Evolutionary conservation across 202 grass and related monocot species (phyloP), one percentile per base, ranked within the genome.

Genomic region (Hordeum pubiflorum): DNA sequence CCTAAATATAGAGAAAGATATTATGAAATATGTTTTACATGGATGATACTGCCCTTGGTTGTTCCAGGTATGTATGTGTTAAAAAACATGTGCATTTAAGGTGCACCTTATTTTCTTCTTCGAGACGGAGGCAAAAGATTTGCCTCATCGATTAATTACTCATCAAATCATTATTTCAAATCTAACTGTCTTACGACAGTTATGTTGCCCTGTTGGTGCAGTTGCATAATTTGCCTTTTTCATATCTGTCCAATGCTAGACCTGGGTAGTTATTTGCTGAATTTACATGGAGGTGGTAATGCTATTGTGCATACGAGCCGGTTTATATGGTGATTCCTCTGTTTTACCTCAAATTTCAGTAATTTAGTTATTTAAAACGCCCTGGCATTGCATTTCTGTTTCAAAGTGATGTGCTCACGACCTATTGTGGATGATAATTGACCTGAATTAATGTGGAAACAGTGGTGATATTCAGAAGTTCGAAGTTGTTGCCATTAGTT

Each of bases 81-180:
- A n/a, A 37, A 59, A 55, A 81, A 70, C 9, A 65, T 78, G 60
- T 34, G 39, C 2, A 43, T 59, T 54, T 80, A 60, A 39, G 29
- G 29, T 80, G 58, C 43, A 40, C 29, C n/a, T n/a, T 29, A 1
- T 1, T 29, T 3, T 3, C 29, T 3, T 3, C 29, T 29, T 1
- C 29, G 29, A 29, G 3, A 29, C 29, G 29, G 29, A 29, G 3
- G 29, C 29, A 29, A 29, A 29, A 29, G 3, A 29, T 29, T 29
- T 29, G 29, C 29, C 29, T 29, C 29, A 29, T 29, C 29, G 1
- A 29, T 29, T 29, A 29, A 29, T 29, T 29, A 29, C 41, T 70
- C 40, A 55, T 76, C 12, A 69, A 63, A 56, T 63, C 32, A 76
- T 77, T 37, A 14, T 50, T 50, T 83, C 21, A 52, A 74, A 60